A percentile compares a stretch with the other conserved stretches of the same genome.
Evolutionary conservation across 495 filamentous ascomycete species (phyloP).

Genomic region (Hapsidospora chrysogenum): DNA sequence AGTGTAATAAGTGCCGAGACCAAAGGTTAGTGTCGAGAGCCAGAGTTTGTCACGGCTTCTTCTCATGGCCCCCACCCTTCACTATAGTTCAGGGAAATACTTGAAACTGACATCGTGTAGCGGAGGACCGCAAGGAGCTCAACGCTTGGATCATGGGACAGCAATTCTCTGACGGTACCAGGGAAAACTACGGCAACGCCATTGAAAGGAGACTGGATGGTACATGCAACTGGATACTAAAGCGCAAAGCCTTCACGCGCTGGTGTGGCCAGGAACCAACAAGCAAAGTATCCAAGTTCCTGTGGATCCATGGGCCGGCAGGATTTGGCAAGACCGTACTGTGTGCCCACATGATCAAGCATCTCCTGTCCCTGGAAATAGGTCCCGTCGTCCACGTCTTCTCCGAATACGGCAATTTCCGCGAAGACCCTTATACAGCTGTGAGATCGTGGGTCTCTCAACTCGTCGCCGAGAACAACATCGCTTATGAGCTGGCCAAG

Average conservation of each 20-base stretch:
- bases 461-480: conserved; percentile 4
- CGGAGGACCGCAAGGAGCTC: not conserved
- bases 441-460: conserved; percentile 14
- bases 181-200: conserved; percentile 6
- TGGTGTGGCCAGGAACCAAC: conserved; percentile 6
- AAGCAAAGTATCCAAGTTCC: conserved; percentile 4
- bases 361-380: conserved; percentile 4
- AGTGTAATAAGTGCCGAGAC: no score
- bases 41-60: no score
- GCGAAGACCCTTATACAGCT: conserved; percentile 8
- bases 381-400: conserved; percentile 10
- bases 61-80: no score
- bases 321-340: conserved; percentile 17
- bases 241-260: conserved; percentile 4
- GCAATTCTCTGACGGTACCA: no score
- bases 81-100: no score
- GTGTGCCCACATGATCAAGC: conserved; percentile 9
- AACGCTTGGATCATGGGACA: not conserved
- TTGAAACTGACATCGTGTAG: no score
- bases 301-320: conserved; percentile 14
- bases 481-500: conserved; percentile 7
- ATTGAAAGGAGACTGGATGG: conserved; percentile 7
- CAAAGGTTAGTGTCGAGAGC: no score
- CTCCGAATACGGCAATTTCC: conserved; percentile 8
- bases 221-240: conserved; percentile 14